phyloP scores from a whole-genome alignment of 176 grass and related monocot genomes.

The Miscanthus lutarioriparius region DNA sequence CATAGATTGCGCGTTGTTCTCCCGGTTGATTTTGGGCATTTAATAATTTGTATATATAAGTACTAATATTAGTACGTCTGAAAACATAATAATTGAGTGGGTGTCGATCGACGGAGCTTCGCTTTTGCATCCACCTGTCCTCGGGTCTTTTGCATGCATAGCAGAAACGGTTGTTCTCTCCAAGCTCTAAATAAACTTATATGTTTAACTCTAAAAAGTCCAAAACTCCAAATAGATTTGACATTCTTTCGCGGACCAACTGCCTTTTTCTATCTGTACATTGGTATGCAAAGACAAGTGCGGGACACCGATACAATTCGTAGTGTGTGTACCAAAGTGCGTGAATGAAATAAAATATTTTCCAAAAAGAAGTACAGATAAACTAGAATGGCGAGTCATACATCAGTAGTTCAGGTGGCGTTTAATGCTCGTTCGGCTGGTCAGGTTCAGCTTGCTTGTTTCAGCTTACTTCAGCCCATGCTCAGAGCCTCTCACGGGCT shows the following conservation, averaged over 20 bases:
- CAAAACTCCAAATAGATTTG: conserved; percentile 9
- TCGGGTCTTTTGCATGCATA: not conserved
- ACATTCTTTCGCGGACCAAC: conserved; percentile 4
- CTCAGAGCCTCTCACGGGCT: no score
- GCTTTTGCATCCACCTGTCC: conserved; percentile 3
- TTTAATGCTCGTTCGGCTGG: no score
- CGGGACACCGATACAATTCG: not conserved
- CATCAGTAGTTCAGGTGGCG: no score
- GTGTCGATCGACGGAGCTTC: not conserved
- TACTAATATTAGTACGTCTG: not conserved
- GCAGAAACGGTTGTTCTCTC: not conserved
- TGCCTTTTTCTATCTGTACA: not conserved
- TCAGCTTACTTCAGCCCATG: no score
- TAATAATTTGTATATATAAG: no score
- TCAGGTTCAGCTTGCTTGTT: no score
- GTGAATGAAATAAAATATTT: not conserved
- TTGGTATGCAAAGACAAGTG: not conserved
- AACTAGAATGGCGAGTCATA: no score
- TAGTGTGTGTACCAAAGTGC: no score
- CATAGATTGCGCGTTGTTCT: not conserved
- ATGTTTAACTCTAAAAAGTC: not conserved
- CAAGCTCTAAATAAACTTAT: not conserved
- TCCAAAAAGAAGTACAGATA: not conserved
- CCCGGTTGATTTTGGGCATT: not conserved
- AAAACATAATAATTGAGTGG: not conserved